phyloP scores from a whole-genome alignment of 305 asterid genomes.

The Vinca major region DNA sequence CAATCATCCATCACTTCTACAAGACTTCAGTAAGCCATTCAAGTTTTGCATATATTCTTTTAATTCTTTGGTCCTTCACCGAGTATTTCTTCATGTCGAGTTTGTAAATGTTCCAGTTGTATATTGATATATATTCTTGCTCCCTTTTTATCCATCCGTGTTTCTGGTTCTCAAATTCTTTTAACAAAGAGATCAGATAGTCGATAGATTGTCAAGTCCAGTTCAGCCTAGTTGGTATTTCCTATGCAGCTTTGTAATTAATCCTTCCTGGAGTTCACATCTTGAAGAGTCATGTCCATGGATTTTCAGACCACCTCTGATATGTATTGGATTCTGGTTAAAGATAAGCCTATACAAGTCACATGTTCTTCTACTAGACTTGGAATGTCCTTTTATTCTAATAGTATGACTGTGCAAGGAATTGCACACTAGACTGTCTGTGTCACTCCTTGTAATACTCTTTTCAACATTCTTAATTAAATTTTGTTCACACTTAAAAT shows the following conservation, averaged over 20 bases:
- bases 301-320: background rate
- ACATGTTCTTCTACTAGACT: no score
- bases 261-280: background rate
- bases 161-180: background rate
- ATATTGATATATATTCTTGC: constrained; percentile 15
- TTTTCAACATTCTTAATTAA: no score
- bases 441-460: no score
- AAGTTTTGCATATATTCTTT: constrained; percentile 21
- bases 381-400: no score
- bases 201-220: background rate
- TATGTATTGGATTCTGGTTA: background rate
- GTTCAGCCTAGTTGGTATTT: no score
- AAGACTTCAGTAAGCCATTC: no score
- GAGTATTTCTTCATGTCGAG: background rate
- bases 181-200: background rate
- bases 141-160: background rate
- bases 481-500: no score
- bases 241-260: background rate
- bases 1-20: no score
- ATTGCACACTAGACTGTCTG: no score
- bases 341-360: no score
- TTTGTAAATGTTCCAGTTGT: constrained; percentile 4
- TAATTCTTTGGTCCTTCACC: constrained; percentile 24
- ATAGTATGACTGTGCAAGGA: no score
- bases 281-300: background rate